Evolutionary conservation across 306 rosid species (phyloP).

Genomic region (Delonix regia): DNA sequence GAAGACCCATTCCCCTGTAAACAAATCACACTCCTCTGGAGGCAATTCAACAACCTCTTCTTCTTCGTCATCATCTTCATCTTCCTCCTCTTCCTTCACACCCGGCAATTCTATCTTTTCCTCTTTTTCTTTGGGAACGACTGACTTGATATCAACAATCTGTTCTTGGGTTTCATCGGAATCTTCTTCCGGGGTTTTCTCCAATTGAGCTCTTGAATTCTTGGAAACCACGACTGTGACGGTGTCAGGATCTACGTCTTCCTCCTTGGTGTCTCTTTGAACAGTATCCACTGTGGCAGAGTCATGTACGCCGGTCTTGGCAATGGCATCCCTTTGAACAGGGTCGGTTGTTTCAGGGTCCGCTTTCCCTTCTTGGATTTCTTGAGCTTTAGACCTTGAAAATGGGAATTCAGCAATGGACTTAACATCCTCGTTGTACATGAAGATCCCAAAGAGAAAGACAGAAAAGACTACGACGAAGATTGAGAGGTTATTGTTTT

Average conservation of each 20-base stretch:
- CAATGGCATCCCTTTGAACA: background rate
- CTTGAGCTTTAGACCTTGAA: conserved; percentile 64
- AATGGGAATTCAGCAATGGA: conserved; percentile 93
- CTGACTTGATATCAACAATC: conserved; percentile 47
- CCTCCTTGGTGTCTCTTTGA: conserved; percentile 37
- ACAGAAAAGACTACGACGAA: conserved; percentile 80
- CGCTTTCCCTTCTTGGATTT: conserved; percentile 49
- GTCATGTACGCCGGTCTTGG: background rate
- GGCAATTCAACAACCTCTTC: conserved; percentile 75
- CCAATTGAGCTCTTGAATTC: conserved; percentile 51
- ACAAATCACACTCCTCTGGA: conserved; percentile 89
- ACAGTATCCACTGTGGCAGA: background rate
- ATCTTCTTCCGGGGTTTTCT: conserved; percentile 45
- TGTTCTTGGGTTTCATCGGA: conserved; percentile 59
- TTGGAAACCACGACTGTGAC: conserved; percentile 15
- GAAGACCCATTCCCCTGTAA: conserved; percentile 80
- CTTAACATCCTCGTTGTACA: conserved; percentile 94
- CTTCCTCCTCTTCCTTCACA: conserved; percentile 37
- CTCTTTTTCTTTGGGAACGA: conserved; percentile 36
- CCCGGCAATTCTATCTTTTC: conserved; percentile 49
- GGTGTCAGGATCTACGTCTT: conserved; percentile 17
- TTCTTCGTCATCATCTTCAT: conserved; percentile 48
- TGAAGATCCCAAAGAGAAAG: conserved; percentile 85
- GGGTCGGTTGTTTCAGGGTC: background rate
- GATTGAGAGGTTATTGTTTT: conserved; percentile 77